Percentiles rank a stretch among this genome's conserved stretches.
These are phyloP conservation scores for Colletotrichum chrysophilum DNA, from an alignment of 2,329 filamentous ascomycete genomes.

Conservation along the genomic window DNA sequence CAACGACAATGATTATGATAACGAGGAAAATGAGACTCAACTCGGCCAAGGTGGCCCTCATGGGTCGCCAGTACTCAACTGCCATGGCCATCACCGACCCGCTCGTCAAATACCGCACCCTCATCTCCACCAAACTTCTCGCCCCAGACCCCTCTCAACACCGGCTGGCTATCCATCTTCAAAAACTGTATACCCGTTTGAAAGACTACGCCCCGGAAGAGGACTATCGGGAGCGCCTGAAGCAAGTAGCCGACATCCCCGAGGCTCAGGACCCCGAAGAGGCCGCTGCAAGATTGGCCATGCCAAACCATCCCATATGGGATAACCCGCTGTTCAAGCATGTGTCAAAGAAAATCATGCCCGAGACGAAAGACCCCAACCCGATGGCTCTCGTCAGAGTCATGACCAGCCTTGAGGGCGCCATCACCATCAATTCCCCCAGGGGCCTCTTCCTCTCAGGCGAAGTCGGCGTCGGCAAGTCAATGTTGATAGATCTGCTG, in stretches of 20 bases:
- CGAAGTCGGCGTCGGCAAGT: conserved; percentile 84
- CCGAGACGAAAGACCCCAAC: conserved; percentile 57
- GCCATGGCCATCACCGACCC: conserved; percentile 72
- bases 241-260: conserved; percentile 60
- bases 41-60: neutral
- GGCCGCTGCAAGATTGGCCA: conserved; percentile 46
- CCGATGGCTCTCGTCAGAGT: conserved; percentile 68
- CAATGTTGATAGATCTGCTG: conserved; percentile 84
- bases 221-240: conserved; percentile 71
- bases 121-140: conserved; percentile 71
- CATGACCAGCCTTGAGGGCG: conserved; percentile 74
- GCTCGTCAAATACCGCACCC: conserved; percentile 75
- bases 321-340: conserved; percentile 64
- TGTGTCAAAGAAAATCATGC: conserved; percentile 55
- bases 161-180: conserved; percentile 75
- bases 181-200: conserved; percentile 75
- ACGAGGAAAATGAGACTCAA: conserved; percentile 25
- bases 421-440: conserved; percentile 74
- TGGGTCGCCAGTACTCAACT: conserved; percentile 39
- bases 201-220: conserved; percentile 79
- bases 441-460: conserved; percentile 79
- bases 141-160: conserved; percentile 75
- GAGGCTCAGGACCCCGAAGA: conserved; percentile 32
- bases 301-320: conserved; percentile 59
- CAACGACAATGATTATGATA: neutral